phyloP scores from a whole-genome alignment of 1,284 basidiomycete species.

The Ustilago bromivora region DNA sequence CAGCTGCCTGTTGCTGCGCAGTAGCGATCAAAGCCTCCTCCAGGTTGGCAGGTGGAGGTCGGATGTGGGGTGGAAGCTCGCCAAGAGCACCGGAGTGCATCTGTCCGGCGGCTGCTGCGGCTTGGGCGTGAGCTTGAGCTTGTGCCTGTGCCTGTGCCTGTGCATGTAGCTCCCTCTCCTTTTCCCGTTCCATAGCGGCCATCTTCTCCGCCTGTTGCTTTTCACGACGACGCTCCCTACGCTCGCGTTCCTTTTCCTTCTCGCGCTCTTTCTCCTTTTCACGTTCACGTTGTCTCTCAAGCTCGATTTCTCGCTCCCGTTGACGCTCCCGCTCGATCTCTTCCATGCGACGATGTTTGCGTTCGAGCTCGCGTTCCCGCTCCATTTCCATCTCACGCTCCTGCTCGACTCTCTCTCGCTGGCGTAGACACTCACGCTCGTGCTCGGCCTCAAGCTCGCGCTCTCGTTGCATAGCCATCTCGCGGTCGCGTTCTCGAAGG shows the following conservation, averaged over 20 bases:
- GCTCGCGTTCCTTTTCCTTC: conserved; percentile 45
- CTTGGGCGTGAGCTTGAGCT: conserved; percentile 47
- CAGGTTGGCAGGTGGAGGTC: conserved; percentile 35
- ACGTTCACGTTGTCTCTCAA: conserved; percentile 37
- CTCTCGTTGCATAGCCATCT: conserved; percentile 30
- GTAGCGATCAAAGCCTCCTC: conserved; percentile 47
- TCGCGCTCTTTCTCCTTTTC: conserved; percentile 41
- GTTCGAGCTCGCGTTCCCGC: conserved; percentile 32
- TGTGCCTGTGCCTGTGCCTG: conserved; percentile 41
- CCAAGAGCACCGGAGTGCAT: conserved; percentile 33
- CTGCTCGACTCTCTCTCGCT: conserved; percentile 27
- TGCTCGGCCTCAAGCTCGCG: conserved; percentile 32
- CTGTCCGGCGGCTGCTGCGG: conserved; percentile 29
- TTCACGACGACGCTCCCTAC: conserved; percentile 40
- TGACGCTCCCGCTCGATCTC: conserved; percentile 37
- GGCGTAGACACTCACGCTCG: conserved; percentile 35
- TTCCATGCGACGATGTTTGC: conserved; percentile 30
- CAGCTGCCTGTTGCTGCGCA: conserved; percentile 44
- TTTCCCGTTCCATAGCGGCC: conserved; percentile 43
- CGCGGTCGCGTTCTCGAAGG: conserved; percentile 31
- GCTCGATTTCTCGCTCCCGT: conserved; percentile 26
- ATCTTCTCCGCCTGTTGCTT: conserved; percentile 51
- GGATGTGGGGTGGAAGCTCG: conserved; percentile 34
- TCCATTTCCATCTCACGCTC: conserved; percentile 21
- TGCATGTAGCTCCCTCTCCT: conserved; percentile 37